Evolutionary conservation across 345 rosid genomes (phyloP), one percentile per base, ranked within the genome.

Genomic region (Adansonia digitata): DNA sequence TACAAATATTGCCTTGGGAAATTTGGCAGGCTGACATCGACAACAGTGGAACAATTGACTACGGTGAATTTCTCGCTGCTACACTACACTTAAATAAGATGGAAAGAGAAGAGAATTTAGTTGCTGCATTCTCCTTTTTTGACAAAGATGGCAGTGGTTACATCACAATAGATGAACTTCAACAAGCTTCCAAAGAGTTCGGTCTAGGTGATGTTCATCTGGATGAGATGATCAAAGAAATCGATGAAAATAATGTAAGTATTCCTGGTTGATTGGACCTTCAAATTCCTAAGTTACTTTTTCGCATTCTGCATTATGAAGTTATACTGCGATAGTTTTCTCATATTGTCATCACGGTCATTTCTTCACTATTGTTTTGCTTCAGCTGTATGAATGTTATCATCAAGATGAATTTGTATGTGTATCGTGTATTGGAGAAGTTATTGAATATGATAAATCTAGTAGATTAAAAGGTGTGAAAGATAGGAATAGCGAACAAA

Each of bases 101-200:
- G 84, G 97, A 94, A 77, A 87, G 94, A 75, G 98, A 92, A 74
- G 97, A 94, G 84, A 91, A 94, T 74, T 82, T 94, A 75, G 75
- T 84, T 20, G 97, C 93, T 69, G 97, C 98, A 3, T 94, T 94
- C 77, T 72, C 97, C 14, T 94, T 82, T 77, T 94, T 94, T 69
- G 98, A 94, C 84, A 94, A 87, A 86, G 98, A 94, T 45, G 92
- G 92, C 45, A 92, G 97, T 6, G 97, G 98, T 39, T 89, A 89
- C 81, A 92, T 94, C 81, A 94, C 99, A 63, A 77, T 87, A 56
- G 98, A 94, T 59, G 99, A 94, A 84, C 88, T 94, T 76, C 99
- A 94, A 78, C 93, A 91, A 75, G 96, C 99, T 65, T 93, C 94
- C 87, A 89, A 89, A 81, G 97, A 94, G 48, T 93, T 91, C 63